phyloP scores from a whole-genome alignment of 768 basidiomycete species.

The Mrakia gelida region DNA sequence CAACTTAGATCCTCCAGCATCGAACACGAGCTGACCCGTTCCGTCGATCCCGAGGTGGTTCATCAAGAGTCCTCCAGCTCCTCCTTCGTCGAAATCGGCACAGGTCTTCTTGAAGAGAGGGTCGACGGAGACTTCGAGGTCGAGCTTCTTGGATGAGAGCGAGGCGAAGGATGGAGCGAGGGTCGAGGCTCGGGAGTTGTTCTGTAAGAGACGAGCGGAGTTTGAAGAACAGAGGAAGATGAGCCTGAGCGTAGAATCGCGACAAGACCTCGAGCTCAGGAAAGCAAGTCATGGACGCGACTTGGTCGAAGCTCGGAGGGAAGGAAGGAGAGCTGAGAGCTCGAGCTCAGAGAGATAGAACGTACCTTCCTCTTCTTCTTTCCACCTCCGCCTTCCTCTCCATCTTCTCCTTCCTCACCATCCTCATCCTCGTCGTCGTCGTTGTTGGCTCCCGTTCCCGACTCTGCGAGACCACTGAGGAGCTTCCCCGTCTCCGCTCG shows the following conservation, averaged over 20 bases:
- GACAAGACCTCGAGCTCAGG: too few species aligned
- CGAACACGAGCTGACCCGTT: constrained; percentile 85
- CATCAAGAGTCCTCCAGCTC: constrained; percentile 92
- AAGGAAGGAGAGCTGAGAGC: not conserved
- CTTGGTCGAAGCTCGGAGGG: not conserved
- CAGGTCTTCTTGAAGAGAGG: constrained; percentile 96
- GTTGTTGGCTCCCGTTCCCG: constrained; percentile 59
- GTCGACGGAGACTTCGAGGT: constrained; percentile 92
- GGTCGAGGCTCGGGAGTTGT: constrained; percentile 70
- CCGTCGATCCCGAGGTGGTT: constrained; percentile 88
- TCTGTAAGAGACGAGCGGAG: constrained; percentile 30
- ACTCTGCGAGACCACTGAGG: constrained; percentile 74
- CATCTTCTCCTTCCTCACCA: constrained; percentile 49
- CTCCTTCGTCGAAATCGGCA: constrained; percentile 97
- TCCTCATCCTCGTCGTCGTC: constrained; percentile 31
- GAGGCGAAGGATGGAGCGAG: constrained; percentile 80
- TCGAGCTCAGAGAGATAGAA: not conserved
- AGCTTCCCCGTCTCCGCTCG: constrained; percentile 95
- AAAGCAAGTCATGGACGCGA: not conserved
- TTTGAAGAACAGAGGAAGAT: too few species aligned
- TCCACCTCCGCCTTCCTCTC: constrained; percentile 48
- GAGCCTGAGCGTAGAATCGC: not conserved
- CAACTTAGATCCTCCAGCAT: constrained; percentile 76
- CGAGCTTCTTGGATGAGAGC: constrained; percentile 83
- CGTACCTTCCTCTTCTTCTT: constrained; percentile 53